Evolutionary conservation across 352 stramenopile genomes (phyloP).

Genomic region (Globisporangium heterothallicum): DNA sequence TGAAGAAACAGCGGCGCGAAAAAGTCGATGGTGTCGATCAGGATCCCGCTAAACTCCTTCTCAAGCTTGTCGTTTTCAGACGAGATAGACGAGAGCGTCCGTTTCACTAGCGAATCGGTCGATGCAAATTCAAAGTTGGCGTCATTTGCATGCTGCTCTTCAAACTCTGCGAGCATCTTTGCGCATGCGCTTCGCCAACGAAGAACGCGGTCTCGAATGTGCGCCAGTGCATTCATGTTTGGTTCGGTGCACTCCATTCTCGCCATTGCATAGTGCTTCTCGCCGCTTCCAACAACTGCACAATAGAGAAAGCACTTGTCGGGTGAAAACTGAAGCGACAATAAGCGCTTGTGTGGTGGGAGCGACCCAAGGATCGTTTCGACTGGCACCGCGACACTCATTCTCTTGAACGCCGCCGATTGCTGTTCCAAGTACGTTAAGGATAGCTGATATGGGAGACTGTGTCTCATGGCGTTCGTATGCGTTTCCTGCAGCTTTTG

Average conservation of each 20-base stretch:
- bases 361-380: constrained; percentile 39
- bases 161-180: constrained; percentile 33
- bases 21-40: constrained; percentile 35
- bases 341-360: constrained; percentile 28
- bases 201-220: constrained; percentile 25
- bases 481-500: constrained; percentile 25
- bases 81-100: constrained; percentile 5
- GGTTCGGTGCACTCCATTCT: constrained; percentile 57
- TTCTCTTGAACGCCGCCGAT: constrained; percentile 57
- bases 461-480: constrained; percentile 38
- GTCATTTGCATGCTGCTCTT: constrained; percentile 29
- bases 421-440: constrained; percentile 60
- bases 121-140: constrained; percentile 36
- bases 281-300: constrained; percentile 25
- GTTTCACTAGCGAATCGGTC: constrained; percentile 3
- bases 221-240: constrained; percentile 18
- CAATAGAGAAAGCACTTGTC: constrained; percentile 65
- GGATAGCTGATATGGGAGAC: constrained; percentile 60
- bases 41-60: constrained; percentile 42
- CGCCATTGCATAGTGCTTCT: constrained; percentile 39
- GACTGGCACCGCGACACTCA: constrained; percentile 32
- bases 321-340: constrained; percentile 65
- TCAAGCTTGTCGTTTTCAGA: constrained; percentile 38
- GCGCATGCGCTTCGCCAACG: constrained; percentile 31
- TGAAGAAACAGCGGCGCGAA: constrained; percentile 54